Evolutionary conservation across 2,329 filamentous ascomycete genomes (phyloP).

Genomic region (Aspergillus bombycis): DNA sequence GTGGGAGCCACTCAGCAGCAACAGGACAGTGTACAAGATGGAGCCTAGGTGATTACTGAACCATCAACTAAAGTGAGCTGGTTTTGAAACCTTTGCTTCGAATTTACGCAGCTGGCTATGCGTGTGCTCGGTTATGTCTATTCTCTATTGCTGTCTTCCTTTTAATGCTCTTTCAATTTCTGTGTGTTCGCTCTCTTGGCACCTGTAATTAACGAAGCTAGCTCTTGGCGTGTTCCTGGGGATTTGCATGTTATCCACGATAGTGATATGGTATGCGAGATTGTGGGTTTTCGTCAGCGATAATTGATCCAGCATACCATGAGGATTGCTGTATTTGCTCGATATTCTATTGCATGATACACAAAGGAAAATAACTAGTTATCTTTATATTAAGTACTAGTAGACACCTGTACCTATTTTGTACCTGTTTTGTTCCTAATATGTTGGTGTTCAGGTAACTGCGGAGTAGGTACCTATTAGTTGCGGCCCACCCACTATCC

Average conservation of each 20-base stretch:
- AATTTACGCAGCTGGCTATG: constrained; percentile 28
- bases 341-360: neutral
- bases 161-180: neutral
- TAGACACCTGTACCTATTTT: neutral
- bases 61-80: neutral
- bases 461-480: neutral
- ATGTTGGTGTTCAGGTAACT: neutral
- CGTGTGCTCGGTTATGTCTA: constrained; percentile 17
- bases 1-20: constrained; percentile 65
- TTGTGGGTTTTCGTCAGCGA: neutral
- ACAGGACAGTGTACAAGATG: constrained; percentile 33
- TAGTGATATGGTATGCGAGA: neutral
- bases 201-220: neutral
- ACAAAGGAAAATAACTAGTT: neutral
- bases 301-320: neutral
- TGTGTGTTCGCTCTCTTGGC: neutral
- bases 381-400: neutral
- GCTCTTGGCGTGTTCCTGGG: neutral
- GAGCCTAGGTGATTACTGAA: constrained; percentile 12
- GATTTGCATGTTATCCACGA: neutral
- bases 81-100: constrained; percentile 9
- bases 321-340: neutral
- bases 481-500: constrained; percentile 14
- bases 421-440: neutral
- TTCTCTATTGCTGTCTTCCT: constrained; percentile 4